phyloP scores from a whole-genome alignment of 202 grass and related monocot species.

The Eragrostis tef region DNA sequence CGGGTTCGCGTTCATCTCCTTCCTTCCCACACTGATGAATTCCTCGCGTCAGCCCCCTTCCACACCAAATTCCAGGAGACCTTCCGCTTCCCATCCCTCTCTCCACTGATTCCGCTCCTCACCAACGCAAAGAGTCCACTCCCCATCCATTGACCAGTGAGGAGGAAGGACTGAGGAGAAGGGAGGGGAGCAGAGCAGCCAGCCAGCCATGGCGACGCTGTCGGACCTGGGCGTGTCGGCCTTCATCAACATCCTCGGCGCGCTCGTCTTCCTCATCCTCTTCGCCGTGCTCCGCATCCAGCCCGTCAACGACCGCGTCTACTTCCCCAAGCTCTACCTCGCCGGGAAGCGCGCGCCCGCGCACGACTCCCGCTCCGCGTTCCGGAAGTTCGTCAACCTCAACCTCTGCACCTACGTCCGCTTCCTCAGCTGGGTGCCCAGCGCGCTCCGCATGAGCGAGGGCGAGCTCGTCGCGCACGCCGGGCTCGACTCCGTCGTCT shows the following conservation, averaged over 20 bases:
- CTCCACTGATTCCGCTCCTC: too few species aligned
- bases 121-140: too few species aligned
- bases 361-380: constrained; percentile 31
- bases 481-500: constrained; percentile 87
- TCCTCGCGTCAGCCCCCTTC: too few species aligned
- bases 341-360: constrained; percentile 42
- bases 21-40: too few species aligned
- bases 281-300: constrained; percentile 89
- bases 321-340: constrained; percentile 95
- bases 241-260: constrained; percentile 87
- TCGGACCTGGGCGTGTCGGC: constrained; percentile 89
- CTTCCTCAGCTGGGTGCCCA: constrained; percentile 95
- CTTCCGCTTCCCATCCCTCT: too few species aligned
- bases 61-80: too few species aligned
- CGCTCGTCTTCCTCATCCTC: constrained; percentile 84
- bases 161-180: not conserved
- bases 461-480: constrained; percentile 75
- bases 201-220: constrained; percentile 68
- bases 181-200: too few species aligned
- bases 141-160: not conserved
- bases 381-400: constrained; percentile 82
- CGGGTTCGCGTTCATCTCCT: too few species aligned
- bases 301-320: constrained; percentile 92
- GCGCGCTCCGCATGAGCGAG: constrained; percentile 76
- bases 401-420: constrained; percentile 81